phyloP scores from a whole-genome alignment of 2,329 filamentous ascomycete species.

The Neopestalotiopsis clavispora region DNA sequence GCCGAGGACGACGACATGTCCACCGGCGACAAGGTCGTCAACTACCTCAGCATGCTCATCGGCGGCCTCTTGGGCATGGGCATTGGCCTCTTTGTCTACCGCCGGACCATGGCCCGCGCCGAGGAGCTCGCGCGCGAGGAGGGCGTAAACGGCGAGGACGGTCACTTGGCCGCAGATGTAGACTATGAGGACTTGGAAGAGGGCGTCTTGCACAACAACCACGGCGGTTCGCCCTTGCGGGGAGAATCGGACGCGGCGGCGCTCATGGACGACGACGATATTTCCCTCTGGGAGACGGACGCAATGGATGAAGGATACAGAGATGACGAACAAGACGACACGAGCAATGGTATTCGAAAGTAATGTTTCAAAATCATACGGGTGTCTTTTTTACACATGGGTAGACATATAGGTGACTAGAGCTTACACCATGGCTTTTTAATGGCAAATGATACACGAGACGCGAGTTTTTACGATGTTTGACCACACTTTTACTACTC shows the following conservation, averaged over 20 bases:
- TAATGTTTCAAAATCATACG: neutral
- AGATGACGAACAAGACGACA: constrained; percentile 27
- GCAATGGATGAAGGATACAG: constrained; percentile 35
- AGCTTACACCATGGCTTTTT: neutral
- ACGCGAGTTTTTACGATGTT: neutral
- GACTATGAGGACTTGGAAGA: constrained; percentile 52
- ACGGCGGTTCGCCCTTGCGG: constrained; percentile 28
- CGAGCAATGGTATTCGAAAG: constrained; percentile 15
- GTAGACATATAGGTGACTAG: neutral
- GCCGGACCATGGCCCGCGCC: constrained; percentile 67
- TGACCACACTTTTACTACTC: neutral
- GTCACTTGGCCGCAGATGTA: constrained; percentile 27
- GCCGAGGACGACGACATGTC: constrained; percentile 91
- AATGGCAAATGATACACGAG: constrained; percentile 1
- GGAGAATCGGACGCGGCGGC: constrained; percentile 57
- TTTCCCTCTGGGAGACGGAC: constrained; percentile 60
- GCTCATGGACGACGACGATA: constrained; percentile 63
- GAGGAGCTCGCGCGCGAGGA: constrained; percentile 59
- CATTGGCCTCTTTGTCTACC: constrained; percentile 87
- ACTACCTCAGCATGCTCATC: constrained; percentile 80
- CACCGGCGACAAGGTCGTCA: constrained; percentile 75
- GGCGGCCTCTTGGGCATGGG: constrained; percentile 73
- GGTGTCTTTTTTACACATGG: neutral
- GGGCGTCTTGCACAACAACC: constrained; percentile 37
- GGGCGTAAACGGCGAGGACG: constrained; percentile 40